Conservation (phyloP, 139 green algal genomes). For the Haematococcus lacustris region DNA sequence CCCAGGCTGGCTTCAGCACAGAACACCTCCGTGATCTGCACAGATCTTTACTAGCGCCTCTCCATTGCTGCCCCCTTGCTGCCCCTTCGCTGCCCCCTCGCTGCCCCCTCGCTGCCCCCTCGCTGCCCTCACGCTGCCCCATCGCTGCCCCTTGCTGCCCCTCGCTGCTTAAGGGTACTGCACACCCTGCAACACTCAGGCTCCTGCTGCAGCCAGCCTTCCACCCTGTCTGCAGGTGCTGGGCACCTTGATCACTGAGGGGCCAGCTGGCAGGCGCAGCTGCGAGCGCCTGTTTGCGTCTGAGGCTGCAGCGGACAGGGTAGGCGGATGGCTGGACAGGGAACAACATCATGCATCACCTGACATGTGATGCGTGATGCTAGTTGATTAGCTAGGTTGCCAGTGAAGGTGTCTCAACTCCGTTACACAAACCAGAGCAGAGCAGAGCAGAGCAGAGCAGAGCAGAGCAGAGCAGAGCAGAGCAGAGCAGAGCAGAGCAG, state of each 20-base stretch:
- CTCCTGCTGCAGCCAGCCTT: not conserved
- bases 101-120: not conserved
- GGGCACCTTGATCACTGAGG: not conserved
- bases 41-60: not conserved
- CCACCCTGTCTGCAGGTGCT: not conserved
- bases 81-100: not conserved
- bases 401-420: too few species aligned
- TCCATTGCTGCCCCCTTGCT: not conserved
- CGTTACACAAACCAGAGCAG: too few species aligned
- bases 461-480: too few species aligned
- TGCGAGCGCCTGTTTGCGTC: not conserved
- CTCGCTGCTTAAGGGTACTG: not conserved
- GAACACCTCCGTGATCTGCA: not conserved
- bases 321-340: not conserved
- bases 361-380: too few species aligned
- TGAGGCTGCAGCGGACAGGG: not conserved
- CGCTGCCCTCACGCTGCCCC: not conserved
- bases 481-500: too few species aligned
- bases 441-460: too few species aligned
- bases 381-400: too few species aligned
- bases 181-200: not conserved
- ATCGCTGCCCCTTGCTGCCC: not conserved
- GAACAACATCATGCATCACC: too few species aligned
- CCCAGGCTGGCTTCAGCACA: too few species aligned
- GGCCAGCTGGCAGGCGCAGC: not conserved